Evolutionary conservation across 2,329 filamentous ascomycete genomes (phyloP).

Genomic region (Sporothrix inflata): DNA sequence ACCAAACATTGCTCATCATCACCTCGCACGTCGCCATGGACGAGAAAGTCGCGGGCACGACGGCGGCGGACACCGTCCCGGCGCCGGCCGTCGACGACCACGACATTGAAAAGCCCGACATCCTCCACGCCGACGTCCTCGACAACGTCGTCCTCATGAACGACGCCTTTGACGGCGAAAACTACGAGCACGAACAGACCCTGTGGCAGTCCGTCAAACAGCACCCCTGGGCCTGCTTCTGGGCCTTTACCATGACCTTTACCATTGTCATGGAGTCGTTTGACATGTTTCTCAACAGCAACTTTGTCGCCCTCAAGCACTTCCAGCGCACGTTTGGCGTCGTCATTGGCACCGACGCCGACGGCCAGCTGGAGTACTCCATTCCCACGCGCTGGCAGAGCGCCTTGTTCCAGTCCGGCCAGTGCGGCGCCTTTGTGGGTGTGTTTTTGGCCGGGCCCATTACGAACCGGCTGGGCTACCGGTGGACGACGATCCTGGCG

Average conservation of each 20-base stretch:
- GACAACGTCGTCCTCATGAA: conserved; percentile 51
- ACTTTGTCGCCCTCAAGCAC: conserved; percentile 57
- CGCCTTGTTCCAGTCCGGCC: conserved; percentile 58
- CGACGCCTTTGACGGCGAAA: conserved; percentile 60
- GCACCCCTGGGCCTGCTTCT: conserved; percentile 44
- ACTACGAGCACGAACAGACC: conserved; percentile 42
- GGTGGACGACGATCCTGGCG: conserved; percentile 57
- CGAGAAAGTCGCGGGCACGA: neutral
- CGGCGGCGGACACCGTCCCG: neutral
- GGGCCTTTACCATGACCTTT: conserved; percentile 46
- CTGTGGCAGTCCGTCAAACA: conserved; percentile 40
- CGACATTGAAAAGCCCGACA: conserved; percentile 39
- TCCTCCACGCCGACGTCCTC: conserved; percentile 58
- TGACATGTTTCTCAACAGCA: conserved; percentile 63
- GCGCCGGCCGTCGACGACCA: neutral
- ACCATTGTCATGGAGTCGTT: conserved; percentile 64
- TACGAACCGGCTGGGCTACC: conserved; percentile 62
- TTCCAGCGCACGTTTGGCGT: conserved; percentile 56
- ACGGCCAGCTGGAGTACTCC: conserved; percentile 36
- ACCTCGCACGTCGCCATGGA: neutral
- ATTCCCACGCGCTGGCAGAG: conserved; percentile 61
- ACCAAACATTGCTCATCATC: too few relatives aligned
- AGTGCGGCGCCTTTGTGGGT: conserved; percentile 62
- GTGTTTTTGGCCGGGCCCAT: conserved; percentile 62
- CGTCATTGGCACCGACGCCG: conserved; percentile 33